These are phyloP conservation scores for Phytophthora crassamura DNA, from an alignment of 352 stramenopile genomes.

Conservation along the genomic window DNA sequence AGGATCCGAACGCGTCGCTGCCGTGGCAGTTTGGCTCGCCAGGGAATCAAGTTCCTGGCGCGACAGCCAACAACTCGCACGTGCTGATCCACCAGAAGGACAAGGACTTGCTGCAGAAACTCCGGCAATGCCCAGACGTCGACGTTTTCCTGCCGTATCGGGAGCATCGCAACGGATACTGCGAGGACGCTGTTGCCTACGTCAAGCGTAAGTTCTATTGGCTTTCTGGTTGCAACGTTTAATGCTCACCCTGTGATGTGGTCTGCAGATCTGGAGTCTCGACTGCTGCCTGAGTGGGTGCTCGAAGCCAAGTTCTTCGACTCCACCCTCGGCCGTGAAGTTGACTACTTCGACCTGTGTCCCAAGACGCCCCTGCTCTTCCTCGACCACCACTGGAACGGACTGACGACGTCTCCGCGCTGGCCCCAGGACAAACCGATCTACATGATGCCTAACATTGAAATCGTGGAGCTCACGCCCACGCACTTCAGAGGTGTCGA, in stretches of 20 bases:
- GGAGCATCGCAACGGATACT: slow-evolving; percentile 48
- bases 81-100: slow-evolving; percentile 38
- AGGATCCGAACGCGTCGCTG: slow-evolving; percentile 30
- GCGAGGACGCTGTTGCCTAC: slow-evolving; percentile 58
- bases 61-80: slow-evolving; percentile 27
- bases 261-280: slow-evolving; percentile 38
- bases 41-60: slow-evolving; percentile 31
- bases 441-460: slow-evolving; percentile 59
- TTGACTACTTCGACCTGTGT: slow-evolving; percentile 69
- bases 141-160: slow-evolving; percentile 53
- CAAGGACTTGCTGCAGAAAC: slow-evolving; percentile 39
- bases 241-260: neutral
- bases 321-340: slow-evolving; percentile 19
- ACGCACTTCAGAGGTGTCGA: slow-evolving; percentile 59
- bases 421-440: slow-evolving; percentile 53
- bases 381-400: slow-evolving; percentile 65
- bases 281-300: slow-evolving; percentile 46
- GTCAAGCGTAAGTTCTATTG: slow-evolving; percentile 48
- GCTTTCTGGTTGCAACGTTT: neutral
- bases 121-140: slow-evolving; percentile 50
- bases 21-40: slow-evolving; percentile 45
- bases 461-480: slow-evolving; percentile 60
- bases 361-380: slow-evolving; percentile 57
- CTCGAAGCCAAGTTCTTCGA: slow-evolving; percentile 38
- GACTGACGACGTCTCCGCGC: slow-evolving; percentile 4